Conservation (phyloP, 2,329 filamentous ascomycete species). For the Diplodia sapinea region DNA sequence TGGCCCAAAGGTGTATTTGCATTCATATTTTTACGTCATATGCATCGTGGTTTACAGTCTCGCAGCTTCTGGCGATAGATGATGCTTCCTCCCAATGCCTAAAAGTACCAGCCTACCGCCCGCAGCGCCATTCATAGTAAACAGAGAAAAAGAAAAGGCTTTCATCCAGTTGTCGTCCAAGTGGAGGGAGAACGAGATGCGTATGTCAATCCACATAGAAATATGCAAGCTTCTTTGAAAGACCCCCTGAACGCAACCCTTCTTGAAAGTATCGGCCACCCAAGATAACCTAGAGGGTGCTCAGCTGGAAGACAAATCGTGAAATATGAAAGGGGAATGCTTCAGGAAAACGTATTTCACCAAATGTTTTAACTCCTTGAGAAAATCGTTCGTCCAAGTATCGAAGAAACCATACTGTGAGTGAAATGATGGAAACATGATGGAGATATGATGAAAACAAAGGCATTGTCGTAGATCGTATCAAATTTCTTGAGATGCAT, state of each 20-base stretch:
- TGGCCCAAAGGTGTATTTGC: not conserved
- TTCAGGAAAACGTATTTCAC: not conserved
- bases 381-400: not conserved
- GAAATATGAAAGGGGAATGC: not conserved
- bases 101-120: not conserved
- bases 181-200: not conserved
- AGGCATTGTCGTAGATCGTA: not conserved
- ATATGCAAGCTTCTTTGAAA: not conserved
- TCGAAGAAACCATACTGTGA: not conserved
- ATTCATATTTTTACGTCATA: slow-evolving; percentile 23
- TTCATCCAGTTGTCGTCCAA: not conserved
- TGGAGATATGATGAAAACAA: not conserved
- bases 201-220: not conserved
- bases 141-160: not conserved
- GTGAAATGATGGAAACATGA: not conserved
- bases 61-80: not conserved
- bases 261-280: not conserved
- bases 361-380: not conserved
- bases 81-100: not conserved
- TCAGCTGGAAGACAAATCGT: not conserved
- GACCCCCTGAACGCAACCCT: not conserved
- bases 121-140: not conserved
- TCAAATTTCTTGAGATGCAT: not conserved
- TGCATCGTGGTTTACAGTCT: slow-evolving; percentile 17
- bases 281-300: not conserved